Conservation (phyloP, 306 rosid genomes). For the Alnus rubra region DNA sequence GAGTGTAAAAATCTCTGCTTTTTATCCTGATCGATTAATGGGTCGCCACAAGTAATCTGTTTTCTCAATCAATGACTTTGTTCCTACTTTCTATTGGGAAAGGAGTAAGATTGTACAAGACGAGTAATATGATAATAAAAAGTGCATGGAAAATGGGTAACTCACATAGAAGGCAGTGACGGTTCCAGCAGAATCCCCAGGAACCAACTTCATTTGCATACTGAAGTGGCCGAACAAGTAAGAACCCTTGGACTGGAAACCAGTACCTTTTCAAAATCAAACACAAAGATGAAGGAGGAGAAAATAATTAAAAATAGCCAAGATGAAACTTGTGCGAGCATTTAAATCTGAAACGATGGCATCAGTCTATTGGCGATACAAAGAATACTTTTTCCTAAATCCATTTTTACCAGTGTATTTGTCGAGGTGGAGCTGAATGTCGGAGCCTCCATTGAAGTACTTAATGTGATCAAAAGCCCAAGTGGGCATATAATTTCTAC, state of each 20-base stretch:
- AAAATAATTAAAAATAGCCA: not conserved
- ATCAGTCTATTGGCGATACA: not conserved
- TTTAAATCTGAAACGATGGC: not conserved
- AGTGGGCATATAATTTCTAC: slow-evolving; percentile 68
- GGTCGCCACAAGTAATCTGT: not conserved
- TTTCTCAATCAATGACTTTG: not conserved
- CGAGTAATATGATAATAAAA: not conserved
- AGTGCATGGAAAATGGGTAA: not conserved
- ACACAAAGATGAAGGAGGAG: not conserved
- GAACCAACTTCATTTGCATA: slow-evolving; percentile 71
- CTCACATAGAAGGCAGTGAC: slow-evolving; percentile 87
- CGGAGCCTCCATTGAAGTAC: slow-evolving; percentile 65
- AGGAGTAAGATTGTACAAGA: not conserved
- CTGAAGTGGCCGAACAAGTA: slow-evolving; percentile 86
- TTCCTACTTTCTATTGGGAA: not conserved
- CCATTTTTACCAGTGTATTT: slow-evolving; percentile 60
- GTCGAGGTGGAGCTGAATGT: slow-evolving; percentile 71
- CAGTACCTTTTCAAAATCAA: slow-evolving; percentile 54
- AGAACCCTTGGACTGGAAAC: slow-evolving; percentile 85
- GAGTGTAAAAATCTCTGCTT: not conserved
- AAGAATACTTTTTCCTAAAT: too few species aligned
- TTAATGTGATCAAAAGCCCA: slow-evolving; percentile 92
- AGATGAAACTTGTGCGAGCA: not conserved
- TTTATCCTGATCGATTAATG: not conserved
- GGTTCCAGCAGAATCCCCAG: slow-evolving; percentile 89